Conservation (phyloP, 352 stramenopile species). For the Phytophthora multivora region DNA sequence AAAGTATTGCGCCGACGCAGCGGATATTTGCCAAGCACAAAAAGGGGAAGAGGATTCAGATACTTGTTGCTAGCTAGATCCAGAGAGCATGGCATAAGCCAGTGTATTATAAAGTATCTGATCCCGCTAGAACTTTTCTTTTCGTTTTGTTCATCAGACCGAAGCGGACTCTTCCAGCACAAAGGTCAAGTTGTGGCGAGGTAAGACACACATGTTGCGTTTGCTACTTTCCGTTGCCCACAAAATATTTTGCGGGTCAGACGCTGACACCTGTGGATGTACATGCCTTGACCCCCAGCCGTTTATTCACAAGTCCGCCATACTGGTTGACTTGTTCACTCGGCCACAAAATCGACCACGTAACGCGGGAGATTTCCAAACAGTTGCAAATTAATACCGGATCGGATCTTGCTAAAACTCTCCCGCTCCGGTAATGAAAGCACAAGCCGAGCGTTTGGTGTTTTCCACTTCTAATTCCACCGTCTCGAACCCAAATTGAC, state of each 20-base stretch:
- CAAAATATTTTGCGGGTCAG: constrained; percentile 1
- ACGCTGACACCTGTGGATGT: not conserved
- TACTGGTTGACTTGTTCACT: not conserved
- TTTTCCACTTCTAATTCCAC: constrained; percentile 11
- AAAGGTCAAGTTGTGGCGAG: not conserved
- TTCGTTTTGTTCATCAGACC: not conserved
- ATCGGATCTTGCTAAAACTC: constrained; percentile 9
- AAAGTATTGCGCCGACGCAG: not conserved
- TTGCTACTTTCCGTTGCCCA: not conserved
- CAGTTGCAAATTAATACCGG: constrained; percentile 8
- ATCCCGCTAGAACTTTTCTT: not conserved
- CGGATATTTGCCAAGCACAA: not conserved
- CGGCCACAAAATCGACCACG: constrained; percentile 4
- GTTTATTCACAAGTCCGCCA: not conserved
- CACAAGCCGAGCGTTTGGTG: not conserved
- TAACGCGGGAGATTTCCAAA: constrained; percentile 1
- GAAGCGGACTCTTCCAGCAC: too few species aligned
- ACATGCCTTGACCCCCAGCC: not conserved
- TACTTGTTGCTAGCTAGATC: constrained; percentile 4
- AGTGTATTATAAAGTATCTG: constrained; percentile 28
- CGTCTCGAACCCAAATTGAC: constrained; percentile 3
- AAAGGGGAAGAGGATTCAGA: constrained; percentile 9
- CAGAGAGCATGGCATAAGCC: not conserved
- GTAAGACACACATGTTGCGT: not conserved
- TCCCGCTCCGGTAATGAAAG: constrained; percentile 5